phyloP scores from a whole-genome alignment of 176 grass and related monocot genomes.

The Musa itinerans region DNA sequence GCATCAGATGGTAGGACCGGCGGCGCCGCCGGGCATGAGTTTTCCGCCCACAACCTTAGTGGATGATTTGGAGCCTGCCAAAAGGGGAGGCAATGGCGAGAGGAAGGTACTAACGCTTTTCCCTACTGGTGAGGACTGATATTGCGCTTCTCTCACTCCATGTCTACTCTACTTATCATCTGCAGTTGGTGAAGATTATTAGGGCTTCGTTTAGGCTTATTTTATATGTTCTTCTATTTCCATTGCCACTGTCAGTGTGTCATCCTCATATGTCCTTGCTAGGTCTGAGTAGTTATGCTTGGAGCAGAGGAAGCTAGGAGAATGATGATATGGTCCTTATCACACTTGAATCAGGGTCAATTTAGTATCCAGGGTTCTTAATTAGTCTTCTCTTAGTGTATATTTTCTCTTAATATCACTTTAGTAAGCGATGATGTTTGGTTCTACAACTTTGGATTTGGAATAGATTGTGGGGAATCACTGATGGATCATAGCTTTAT shows the following conservation, averaged over 20 bases:
- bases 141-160: not conserved
- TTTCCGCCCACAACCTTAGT: not conserved
- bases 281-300: not conserved
- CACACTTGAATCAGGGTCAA: not conserved
- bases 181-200: not conserved
- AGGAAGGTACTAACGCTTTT: conserved; percentile 17
- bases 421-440: not conserved
- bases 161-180: not conserved
- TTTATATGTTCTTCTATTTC: not conserved
- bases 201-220: not conserved
- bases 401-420: not conserved
- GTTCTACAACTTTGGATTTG: not conserved
- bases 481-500: not conserved
- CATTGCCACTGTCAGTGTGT: not conserved
- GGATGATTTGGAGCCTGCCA: conserved; percentile 4
- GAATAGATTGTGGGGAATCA: too few relatives aligned
- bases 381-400: too few relatives aligned
- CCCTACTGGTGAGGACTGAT: conserved; percentile 13
- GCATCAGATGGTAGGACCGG: conserved; percentile 9
- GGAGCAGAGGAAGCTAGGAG: not conserved
- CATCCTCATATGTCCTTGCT: not conserved
- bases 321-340: not conserved
- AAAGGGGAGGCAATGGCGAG: not conserved
- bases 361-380: not conserved
- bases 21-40: not conserved